Evolutionary conservation across 257 asterid genomes (phyloP).

Genomic region (Solanum virginianum): DNA sequence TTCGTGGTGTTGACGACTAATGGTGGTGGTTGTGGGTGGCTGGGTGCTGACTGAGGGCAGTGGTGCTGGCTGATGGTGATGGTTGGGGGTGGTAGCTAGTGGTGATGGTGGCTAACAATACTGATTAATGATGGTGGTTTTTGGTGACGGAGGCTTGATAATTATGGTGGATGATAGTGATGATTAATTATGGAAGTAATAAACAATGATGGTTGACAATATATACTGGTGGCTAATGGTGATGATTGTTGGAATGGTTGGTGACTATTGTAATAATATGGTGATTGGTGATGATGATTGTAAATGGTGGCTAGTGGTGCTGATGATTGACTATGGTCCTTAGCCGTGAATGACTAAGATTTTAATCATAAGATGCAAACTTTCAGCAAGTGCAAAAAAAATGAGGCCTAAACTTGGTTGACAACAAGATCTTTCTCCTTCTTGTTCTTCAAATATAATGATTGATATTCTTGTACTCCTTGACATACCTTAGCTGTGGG

Average conservation of each 20-base stretch:
- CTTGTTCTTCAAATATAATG: neutral
- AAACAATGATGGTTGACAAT: neutral
- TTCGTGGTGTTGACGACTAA: neutral
- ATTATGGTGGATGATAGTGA: neutral
- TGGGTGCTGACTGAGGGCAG: neutral
- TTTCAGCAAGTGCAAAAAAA: neutral
- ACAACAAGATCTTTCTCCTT: neutral
- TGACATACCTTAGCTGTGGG: constrained; percentile 41
- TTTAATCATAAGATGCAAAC: neutral
- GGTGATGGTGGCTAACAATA: neutral
- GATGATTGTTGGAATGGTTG: neutral
- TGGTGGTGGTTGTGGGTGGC: neutral
- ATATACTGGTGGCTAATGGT: neutral
- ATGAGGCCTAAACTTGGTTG: neutral
- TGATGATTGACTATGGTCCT: neutral
- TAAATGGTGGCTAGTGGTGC: neutral
- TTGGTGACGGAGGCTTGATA: neutral
- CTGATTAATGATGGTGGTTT: neutral
- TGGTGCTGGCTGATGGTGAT: neutral
- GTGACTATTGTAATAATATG: neutral
- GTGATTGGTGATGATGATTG: neutral
- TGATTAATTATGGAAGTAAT: neutral
- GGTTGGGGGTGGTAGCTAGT: neutral
- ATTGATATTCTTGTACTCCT: constrained; percentile 20
- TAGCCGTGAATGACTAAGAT: neutral